Base-by-base conservation (phyloP, 371 early-diverging fungal species). In the Nematocida ausubeli region DNA sequence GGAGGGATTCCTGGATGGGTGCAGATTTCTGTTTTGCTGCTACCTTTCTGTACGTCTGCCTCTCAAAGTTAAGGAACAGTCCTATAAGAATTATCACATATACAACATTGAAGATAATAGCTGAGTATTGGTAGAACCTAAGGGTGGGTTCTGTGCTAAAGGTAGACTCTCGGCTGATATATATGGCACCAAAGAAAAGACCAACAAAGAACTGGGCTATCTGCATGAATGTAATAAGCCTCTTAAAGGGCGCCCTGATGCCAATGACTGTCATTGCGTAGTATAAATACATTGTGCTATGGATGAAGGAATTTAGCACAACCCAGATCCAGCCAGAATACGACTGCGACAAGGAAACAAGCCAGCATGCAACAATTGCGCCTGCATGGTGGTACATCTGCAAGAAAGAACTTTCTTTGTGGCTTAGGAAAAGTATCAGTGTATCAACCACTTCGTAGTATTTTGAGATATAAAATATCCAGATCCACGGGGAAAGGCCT, bases 351-450 rank as follows among this genome's bases (percentile, higher is more conserved):
- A 58, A n/a, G 35, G 57, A 66, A 16, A 82, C 56, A 16, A 82
- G 62, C 80, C 81, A 82, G 54, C 70, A 69, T 16, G 72, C 70
- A 30, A 81, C 54, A 42, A 82, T 82, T 34, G 81, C 83, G 2
- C 83, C 83, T 42, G 83, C 81, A 47, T 82, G 83, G 58, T 82
- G 83, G 42, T 81, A 82, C 67, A 69, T 69, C 51, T 82, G 83
- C n/a, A 82, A 44, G 39, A 82, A 82, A 37, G 75, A 65, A 16
- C 68, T 56, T 40, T 64, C 65, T 66, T 75, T 82, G 26, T 58
- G 51, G n/a, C 65, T 69, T 3, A 72, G 4, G 42, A 80, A 73
- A 3, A 82, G 44, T 12, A 82, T 82, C 16, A 64, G 28, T 22
- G 81, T 82, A 40, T 82, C 83, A 26, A 81, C 47, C 4, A 82